A percentile compares a stretch with the other conserved stretches of the same genome.
These are phyloP conservation scores for Fraxinus quadrangulata DNA, from an alignment of 257 asterid species.

Conservation along the genomic window DNA sequence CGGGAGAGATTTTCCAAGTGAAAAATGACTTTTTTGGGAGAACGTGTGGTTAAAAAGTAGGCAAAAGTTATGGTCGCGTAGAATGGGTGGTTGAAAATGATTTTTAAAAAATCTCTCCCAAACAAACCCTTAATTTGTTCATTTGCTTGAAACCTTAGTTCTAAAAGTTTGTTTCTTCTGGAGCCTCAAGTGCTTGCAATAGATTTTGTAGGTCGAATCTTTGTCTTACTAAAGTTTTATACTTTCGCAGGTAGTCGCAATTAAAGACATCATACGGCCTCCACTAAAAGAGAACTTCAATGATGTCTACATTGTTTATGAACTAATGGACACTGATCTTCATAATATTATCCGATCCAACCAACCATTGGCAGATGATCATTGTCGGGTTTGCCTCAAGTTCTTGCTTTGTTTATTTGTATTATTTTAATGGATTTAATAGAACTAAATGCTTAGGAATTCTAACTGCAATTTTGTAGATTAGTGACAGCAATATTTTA, in stretches of 20 bases:
- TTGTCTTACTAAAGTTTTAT: conserved; percentile 18
- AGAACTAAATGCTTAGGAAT: neutral
- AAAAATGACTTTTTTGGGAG: too few relatives aligned
- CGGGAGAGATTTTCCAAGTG: too few relatives aligned
- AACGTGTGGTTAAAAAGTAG: too few relatives aligned
- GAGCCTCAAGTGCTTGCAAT: neutral
- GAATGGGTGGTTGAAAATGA: too few relatives aligned
- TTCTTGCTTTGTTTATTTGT: conserved; percentile 22
- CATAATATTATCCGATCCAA: conserved; percentile 91
- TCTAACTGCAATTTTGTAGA: neutral
- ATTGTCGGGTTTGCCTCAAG: conserved; percentile 78
- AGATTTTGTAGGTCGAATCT: neutral
- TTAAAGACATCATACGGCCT: conserved; percentile 91
- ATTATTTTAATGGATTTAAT: neutral
- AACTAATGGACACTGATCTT: conserved; percentile 98
- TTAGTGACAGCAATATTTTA: neutral
- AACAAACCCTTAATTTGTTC: neutral
- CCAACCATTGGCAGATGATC: conserved; percentile 85
- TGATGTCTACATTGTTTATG: conserved; percentile 92
- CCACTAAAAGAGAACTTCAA: conserved; percentile 93
- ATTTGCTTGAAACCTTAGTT: conserved; percentile 13
- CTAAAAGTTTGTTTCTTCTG: neutral
- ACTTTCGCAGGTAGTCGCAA: conserved; percentile 65
- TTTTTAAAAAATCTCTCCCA: too few relatives aligned
- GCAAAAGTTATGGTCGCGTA: too few relatives aligned